Base-by-base conservation (phyloP, 1,284 basidiomycete species). In the Ustilago loliicola region DNA sequence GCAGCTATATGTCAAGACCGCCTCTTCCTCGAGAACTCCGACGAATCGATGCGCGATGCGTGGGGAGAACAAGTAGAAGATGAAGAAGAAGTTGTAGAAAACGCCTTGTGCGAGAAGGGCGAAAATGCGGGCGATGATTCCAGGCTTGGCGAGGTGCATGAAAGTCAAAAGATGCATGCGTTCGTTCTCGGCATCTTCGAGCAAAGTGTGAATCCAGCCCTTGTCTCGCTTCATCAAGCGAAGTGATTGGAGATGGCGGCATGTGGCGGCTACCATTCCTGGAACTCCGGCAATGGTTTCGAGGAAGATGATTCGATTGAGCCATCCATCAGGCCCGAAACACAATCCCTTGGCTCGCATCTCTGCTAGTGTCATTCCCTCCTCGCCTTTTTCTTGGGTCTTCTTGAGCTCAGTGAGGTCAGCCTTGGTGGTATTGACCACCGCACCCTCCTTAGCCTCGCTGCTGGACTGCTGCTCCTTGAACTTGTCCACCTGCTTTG, bases 21-120 rank as follows among this genome's bases (percentile, higher is more conserved):
- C 96, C 87, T 98, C 95, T 88, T 98, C 96, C 84, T 98, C 96
- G 10, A 99, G 89, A 83, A 94, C 89, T n/a, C 90, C 96, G 52
- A 98, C 96, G 86, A 98, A 98, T 34, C 96, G 93, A 87, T 98
- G 96, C 74, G 93, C 94, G 1, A 91, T 90, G 63, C 89, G 89
- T 0, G 96, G 96, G 0, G 93, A 93, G 55, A 96, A 78, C 63
- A 96, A 86, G 86, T 96, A 97, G 61, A 75, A 79, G 27, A 91
- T 90, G 34, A 95, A 85, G 89, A 81, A 72, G 70, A 77, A 69
- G 66, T 68, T 80, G 63, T 65, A 78, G n/a, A 83, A 81, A 27
- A 83, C 69, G n/a, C 76, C 80, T 82, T 99, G 96, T 2, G 94
- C 94, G 36, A 91, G 56, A 34, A 75, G 45, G 1, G 66, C 70